Base-by-base conservation (phyloP, 2,329 filamentous ascomycete species). In the Eurotiales sp. region DNA sequence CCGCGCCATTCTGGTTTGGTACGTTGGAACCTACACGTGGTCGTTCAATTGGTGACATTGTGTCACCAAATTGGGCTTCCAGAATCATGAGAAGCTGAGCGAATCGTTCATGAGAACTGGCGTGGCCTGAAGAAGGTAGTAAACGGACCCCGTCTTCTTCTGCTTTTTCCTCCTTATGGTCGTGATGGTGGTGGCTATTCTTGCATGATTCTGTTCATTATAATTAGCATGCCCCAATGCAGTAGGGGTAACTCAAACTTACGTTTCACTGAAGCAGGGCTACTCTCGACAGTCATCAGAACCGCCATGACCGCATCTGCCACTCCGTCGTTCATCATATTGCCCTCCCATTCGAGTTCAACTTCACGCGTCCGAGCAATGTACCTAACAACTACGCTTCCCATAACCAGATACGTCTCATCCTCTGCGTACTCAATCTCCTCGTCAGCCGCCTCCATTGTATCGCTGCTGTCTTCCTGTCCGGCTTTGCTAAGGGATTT, bases 251-350 rank as follows among this genome's bases (percentile, higher is more conserved):
- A 37, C 8, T 4, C 61, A n/a, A 14, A 23, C 80, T 72, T 77
- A 88, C 90, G 88, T 72, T 93, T 95, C 46, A 99, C 92, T 11
- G 93, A 92, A 12, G 93, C 93, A 4, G 92, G 93, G 49, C 88
- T 95, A 69, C 87, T 95, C 72, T 99, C 93, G 19, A 96, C 88
- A 0, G 88, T 91, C 60, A 96, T 84, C 10, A 99, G 79, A 2
- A 96, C 90, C 1, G 90, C 90, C 78, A 97, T 89, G 50, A 97
- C 87, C 14, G 93, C 90, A 70, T 99, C 93, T n/a, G 93, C 93
- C 63, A 99, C 95, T 55, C 90, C 89, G 64, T 99, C 93, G 68
- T 97, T 99, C 64, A 96, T 85, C 75, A 96, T 88, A 67, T 97
- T 99, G 52, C 91, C 93, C 68, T 97, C 92, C 93, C 93, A 99